Evolutionary conservation across 2,329 filamentous ascomycete species (phyloP), one percentile per base, ranked within the genome.

Genomic region (Ceratocystis papillata): DNA sequence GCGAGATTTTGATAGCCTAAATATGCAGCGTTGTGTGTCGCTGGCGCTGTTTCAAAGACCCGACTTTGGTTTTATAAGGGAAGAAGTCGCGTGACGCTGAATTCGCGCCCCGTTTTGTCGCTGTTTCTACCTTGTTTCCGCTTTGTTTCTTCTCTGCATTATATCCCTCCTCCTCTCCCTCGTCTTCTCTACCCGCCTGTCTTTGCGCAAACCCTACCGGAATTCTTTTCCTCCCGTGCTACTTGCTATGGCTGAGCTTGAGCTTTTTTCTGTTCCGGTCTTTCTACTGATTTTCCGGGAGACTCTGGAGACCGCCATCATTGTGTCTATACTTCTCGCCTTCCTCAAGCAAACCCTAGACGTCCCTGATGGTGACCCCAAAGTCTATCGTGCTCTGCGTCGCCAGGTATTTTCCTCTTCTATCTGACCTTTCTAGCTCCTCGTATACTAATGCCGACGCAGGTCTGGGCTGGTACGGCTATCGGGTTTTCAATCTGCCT

Each of bases 231-330:
- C 15, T 41, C 28, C 3, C 33, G 2, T 28, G 22, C 12, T 20
- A 12, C 6, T n/a, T 17, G 22, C 25, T 45, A 73, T 63, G 69
- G 86, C 83, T 77, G 85, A 86, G 73, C 80, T 82, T 68, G 83
- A 87, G 73, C 85, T 91, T 66, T 91, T 91, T 75, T 83, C 87
- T 69, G 84, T 90, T 22, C 88, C 87, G 69, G 84, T 96, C 65
- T 96, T 96, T 78, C 92, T 96, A 78, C 89, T 96, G 74, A 86
- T 89, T 77, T 94, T 96, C 74, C 86, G 91, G 73, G 91, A 96
- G 77, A 85, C 85, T 46, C 78, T 96, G 60, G 91, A 96, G 78
- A 88, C 87, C 0, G 86, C 83, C 72, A 90, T 96, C 72, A 89
- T 96, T 71, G 85, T 95, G 69, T 93, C 90, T 0, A 87, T 96